Evolutionary conservation across 257 asterid species (phyloP).

Genomic region (Salvia rosmarinus): DNA sequence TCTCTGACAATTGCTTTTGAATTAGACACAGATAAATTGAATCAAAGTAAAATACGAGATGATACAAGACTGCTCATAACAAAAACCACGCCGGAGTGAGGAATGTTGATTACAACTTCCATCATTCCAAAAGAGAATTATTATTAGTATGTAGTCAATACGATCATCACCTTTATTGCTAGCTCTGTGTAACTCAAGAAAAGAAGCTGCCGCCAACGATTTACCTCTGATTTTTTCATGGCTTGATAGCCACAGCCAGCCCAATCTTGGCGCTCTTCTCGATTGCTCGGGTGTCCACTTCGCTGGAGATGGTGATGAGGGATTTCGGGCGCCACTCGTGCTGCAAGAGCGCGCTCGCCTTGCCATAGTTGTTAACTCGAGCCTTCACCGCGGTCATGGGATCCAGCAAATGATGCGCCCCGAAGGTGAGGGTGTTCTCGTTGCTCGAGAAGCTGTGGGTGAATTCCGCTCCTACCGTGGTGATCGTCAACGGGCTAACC

Average conservation of each 20-base stretch:
- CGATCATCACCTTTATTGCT: slow-evolving; percentile 39
- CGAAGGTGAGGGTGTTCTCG: slow-evolving; percentile 74
- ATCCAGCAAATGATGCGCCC: slow-evolving; percentile 77
- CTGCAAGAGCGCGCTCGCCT: slow-evolving; percentile 82
- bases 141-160: neutral
- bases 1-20: too few relatives aligned
- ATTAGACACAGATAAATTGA: neutral
- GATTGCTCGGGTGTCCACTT: slow-evolving; percentile 85
- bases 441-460: slow-evolving; percentile 77
- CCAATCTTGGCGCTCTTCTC: slow-evolving; percentile 93
- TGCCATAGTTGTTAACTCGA: slow-evolving; percentile 76
- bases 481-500: slow-evolving; percentile 63
- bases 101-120: neutral
- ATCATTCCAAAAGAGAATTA: neutral
- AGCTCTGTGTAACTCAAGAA: slow-evolving; percentile 24
- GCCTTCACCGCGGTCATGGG: slow-evolving; percentile 74
- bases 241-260: slow-evolving; percentile 80
- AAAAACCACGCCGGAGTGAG: neutral
- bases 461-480: slow-evolving; percentile 91
- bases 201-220: neutral
- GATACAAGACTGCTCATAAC: neutral
- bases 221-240: slow-evolving; percentile 44
- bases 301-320: slow-evolving; percentile 82
- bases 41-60: neutral
- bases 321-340: slow-evolving; percentile 89